These are phyloP conservation scores for Nemania sp. DNA, from an alignment of 2,329 filamentous ascomycete species.

Conservation along the genomic window DNA sequence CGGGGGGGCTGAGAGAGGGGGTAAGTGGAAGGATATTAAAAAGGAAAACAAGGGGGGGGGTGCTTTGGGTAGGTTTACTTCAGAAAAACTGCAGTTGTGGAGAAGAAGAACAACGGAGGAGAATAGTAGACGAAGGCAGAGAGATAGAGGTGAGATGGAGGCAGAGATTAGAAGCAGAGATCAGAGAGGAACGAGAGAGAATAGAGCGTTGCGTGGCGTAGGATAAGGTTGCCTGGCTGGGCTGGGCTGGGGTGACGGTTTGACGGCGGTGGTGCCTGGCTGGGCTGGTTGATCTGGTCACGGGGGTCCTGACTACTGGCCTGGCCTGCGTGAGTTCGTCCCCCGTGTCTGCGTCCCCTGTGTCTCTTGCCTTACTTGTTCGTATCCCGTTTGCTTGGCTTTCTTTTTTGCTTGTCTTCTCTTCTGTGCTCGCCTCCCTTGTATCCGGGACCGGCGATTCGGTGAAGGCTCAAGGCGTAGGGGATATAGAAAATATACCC, in stretches of 20 bases:
- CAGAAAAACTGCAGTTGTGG: too few relatives aligned
- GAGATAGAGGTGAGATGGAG: conserved; percentile 5
- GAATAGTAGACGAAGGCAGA: conserved; percentile 3
- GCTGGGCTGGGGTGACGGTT: not conserved
- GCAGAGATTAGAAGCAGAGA: too few relatives aligned
- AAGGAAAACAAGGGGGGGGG: conserved; percentile 7
- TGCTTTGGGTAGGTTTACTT: not conserved
- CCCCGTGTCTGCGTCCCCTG: too few relatives aligned
- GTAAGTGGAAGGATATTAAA: conserved; percentile 12
- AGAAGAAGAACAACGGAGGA: not conserved
- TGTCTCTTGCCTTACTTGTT: not conserved
- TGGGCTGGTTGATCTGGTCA: not conserved
- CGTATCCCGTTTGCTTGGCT: not conserved
- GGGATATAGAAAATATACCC: too few relatives aligned
- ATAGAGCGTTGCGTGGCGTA: conserved; percentile 4
- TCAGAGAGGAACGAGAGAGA: too few relatives aligned
- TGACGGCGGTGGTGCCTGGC: not conserved
- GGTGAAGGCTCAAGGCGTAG: too few relatives aligned
- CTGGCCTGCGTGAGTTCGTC: too few relatives aligned
- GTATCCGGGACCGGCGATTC: too few relatives aligned
- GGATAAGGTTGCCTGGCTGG: not conserved
- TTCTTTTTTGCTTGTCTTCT: too few relatives aligned
- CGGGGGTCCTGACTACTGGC: too few relatives aligned
- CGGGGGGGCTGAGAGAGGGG: not conserved
- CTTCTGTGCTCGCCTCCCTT: too few relatives aligned